These are phyloP conservation scores for Zymoseptoria tritici DNA, from an alignment of 2,329 filamentous ascomycete genomes.

Conservation along the genomic window DNA sequence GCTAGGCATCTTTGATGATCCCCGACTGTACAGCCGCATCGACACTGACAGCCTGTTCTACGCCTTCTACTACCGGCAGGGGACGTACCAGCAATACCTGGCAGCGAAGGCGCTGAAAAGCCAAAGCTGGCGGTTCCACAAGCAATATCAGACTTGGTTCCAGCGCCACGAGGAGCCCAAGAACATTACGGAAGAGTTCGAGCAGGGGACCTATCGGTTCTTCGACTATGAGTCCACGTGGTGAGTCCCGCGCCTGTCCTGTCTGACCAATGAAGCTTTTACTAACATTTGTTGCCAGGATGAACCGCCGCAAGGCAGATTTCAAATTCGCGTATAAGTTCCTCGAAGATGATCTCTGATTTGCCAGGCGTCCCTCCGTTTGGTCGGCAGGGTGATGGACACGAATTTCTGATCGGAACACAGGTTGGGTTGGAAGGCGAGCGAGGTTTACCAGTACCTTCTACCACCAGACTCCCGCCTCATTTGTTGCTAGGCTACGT, in stretches of 20 bases:
- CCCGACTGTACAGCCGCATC: slow-evolving; percentile 76
- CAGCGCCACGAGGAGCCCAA: slow-evolving; percentile 98
- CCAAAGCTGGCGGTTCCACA: slow-evolving; percentile 98
- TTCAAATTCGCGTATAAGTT: slow-evolving; percentile 99
- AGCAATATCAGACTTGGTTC: slow-evolving; percentile 99
- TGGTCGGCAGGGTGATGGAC: background rate
- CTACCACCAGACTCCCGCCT: background rate
- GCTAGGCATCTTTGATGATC: slow-evolving; percentile 86
- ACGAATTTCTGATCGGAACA: background rate
- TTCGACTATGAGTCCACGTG: slow-evolving; percentile 99
- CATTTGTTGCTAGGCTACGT: background rate
- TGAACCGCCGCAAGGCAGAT: slow-evolving; percentile 95
- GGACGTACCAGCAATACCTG: slow-evolving; percentile 89
- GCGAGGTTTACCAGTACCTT: background rate
- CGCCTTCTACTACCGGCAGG: slow-evolving; percentile 97
- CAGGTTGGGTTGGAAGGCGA: background rate
- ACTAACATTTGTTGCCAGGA: slow-evolving; percentile 51
- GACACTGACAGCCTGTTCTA: slow-evolving; percentile 97
- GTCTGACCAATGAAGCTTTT: slow-evolving; percentile 5
- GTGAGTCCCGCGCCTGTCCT: slow-evolving; percentile 48
- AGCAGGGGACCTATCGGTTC: slow-evolving; percentile 97
- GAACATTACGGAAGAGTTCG: slow-evolving; percentile 95
- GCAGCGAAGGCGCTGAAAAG: slow-evolving; percentile 95
- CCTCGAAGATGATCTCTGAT: slow-evolving; percentile 66
- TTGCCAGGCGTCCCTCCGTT: background rate